Base-by-base conservation (phyloP, 129 eudicot species). In the Flaveria sonorensis region DNA sequence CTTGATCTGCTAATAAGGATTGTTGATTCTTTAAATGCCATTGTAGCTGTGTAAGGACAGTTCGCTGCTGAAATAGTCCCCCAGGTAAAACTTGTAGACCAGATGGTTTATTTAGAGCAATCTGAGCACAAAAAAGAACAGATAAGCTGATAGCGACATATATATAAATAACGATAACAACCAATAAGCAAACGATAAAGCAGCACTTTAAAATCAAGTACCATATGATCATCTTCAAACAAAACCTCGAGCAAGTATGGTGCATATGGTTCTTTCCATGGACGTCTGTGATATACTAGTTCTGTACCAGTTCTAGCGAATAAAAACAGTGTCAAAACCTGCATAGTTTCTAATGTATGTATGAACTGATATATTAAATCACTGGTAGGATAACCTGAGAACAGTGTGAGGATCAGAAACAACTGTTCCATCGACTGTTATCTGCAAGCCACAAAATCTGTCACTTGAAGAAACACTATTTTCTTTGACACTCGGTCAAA, bases 61-160 rank as follows among this genome's bases (percentile, higher is more conserved):
- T 89, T 61, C 90, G 84, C 62, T 91, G 97, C 83, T 94, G 97
- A 78, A 91, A 94, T 48, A 89, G 74, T 71, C 97, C 97, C 75
- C 97, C 97, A 14, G 99, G 96, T 62, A 91, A 83, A 78, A 94
- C 97, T 94, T 94, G 99, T 64, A 94, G 81, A 79, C 97, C 92
- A 20, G 93, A 91, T 20, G 99, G 99, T 82, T 94, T 94, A 82
- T 91, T 91, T 36, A 94, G 40, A 70, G 96, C 99, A 84, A 91
- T 86, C 99, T 94, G 85, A 77, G 72, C 32, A 67, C 40, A 84
- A 5, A 56, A 70, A 59, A 82, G 2, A 56, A 63, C 21, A 65
- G 4, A 7, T 70, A 30, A 68, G 32, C 43, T 39, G 26, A 14
- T 6, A 55, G 5, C 69, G 19, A 46, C 16, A 10, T 3, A n/a